phyloP scores from a whole-genome alignment of 2,329 filamentous ascomycete genomes.

The Diplodia corticola region DNA sequence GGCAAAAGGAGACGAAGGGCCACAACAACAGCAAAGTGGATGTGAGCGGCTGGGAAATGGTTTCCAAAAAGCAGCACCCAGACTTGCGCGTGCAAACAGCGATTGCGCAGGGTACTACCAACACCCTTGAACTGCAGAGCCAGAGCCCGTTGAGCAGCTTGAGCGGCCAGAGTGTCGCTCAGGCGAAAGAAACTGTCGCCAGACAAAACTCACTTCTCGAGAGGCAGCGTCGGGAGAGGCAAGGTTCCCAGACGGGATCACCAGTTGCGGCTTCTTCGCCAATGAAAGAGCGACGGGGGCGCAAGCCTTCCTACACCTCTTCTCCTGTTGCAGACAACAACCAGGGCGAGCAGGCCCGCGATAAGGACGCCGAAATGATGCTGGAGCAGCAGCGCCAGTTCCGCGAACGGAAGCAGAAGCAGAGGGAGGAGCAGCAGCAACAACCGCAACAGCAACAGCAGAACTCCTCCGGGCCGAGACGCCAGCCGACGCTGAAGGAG shows the following conservation, averaged over 20 bases:
- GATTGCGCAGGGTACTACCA: not conserved
- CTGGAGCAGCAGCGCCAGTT: constrained; percentile 16
- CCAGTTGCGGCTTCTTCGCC: not conserved
- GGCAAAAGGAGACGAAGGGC: not conserved
- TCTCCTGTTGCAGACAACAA: not conserved
- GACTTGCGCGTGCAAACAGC: not conserved
- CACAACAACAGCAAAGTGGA: not conserved
- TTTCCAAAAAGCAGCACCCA: constrained; percentile 9
- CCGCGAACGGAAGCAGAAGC: constrained; percentile 16
- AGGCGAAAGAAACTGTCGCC: constrained; percentile 14
- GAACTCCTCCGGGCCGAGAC: not conserved
- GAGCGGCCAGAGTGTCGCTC: constrained; percentile 14
- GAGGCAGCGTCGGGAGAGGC: constrained; percentile 3
- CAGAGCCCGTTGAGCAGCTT: constrained; percentile 20
- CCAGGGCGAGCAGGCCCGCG: not conserved
- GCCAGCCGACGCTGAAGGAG: constrained; percentile 21
- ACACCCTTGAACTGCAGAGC: constrained; percentile 3
- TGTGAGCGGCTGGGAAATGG: not conserved
- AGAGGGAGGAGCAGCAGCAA: not conserved
- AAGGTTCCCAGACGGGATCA: not conserved
- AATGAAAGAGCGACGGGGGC: not conserved
- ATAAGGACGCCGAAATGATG: constrained; percentile 16
- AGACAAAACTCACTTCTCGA: constrained; percentile 3
- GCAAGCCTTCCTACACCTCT: constrained; percentile 11
- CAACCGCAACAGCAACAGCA: not conserved